These are phyloP conservation scores for Ascochyta fabae DNA, from an alignment of 2,329 filamentous ascomycete genomes.

Conservation along the genomic window DNA sequence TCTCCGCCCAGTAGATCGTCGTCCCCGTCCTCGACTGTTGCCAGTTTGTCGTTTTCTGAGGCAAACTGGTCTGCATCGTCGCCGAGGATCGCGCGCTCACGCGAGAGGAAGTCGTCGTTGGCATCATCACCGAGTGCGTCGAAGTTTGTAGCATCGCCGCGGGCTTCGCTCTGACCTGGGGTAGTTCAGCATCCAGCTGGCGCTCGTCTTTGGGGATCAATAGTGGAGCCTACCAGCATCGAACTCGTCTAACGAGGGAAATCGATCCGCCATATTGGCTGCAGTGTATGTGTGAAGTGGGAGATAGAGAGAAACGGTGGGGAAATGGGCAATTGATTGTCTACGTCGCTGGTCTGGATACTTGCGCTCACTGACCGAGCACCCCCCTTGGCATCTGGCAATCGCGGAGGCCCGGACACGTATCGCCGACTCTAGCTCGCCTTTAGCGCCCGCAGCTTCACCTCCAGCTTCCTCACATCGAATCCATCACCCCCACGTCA, in stretches of 20 bases:
- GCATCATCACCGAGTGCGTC: slow-evolving; percentile 64
- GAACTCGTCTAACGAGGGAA: slow-evolving; percentile 61
- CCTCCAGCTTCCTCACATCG: slow-evolving; percentile 19
- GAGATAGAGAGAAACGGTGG: slow-evolving; percentile 1
- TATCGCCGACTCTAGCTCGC: slow-evolving; percentile 24
- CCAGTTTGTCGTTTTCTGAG: slow-evolving; percentile 72
- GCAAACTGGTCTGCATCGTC: slow-evolving; percentile 93
- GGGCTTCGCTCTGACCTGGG: slow-evolving; percentile 71
- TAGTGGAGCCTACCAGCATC: slow-evolving; percentile 54
- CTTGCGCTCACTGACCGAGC: slow-evolving; percentile 17
- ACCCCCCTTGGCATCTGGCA: slow-evolving; percentile 4
- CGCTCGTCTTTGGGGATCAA: slow-evolving; percentile 27
- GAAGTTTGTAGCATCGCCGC: slow-evolving; percentile 55
- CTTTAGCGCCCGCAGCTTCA: slow-evolving; percentile 33
- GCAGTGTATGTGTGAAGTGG: slow-evolving; percentile 3
- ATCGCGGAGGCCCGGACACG: slow-evolving; percentile 22
- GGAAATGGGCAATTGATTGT: slow-evolving; percentile 28
- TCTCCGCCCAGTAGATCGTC: slow-evolving; percentile 75
- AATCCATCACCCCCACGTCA: slow-evolving; percentile 28
- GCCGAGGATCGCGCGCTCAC: slow-evolving; percentile 87
- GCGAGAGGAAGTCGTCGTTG: slow-evolving; percentile 84
- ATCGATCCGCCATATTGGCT: slow-evolving; percentile 57
- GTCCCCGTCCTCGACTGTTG: slow-evolving; percentile 67
- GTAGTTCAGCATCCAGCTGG: slow-evolving; percentile 31
- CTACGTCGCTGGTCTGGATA: slow-evolving; percentile 13